Base-by-base conservation (phyloP, 2,329 filamentous ascomycete genomes). In the Diplocarpon rosae region DNA sequence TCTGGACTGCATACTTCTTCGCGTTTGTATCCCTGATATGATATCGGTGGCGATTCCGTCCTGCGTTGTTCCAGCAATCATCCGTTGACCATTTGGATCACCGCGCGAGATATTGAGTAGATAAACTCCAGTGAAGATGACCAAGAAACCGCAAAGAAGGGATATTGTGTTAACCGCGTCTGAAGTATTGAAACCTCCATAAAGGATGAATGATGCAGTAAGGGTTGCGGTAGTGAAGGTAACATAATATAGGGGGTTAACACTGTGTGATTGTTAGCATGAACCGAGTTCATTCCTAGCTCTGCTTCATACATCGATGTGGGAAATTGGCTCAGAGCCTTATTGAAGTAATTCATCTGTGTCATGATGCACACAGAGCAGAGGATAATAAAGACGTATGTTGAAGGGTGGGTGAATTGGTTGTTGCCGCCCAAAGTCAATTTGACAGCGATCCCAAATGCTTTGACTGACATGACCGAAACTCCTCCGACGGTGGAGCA, bases 291-390 rank as follows among this genome's bases (percentile, higher is more conserved):
- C 15, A 15, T 16, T 37, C 9, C 15, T 28, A n/a, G 31, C 13
- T 40, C 42, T 37, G 12, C 32, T 24, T 70, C 85, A 63, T 75
- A 95, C 89, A 98, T 94, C 57, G 93, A 95, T 28, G 92, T 95
- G 27, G 86, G 90, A 67, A 96, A 98, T 59, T 93, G 88, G 65
- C 87, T 93, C 48, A 98, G 70, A 7, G 92, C 92, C 67, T 98
- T 98, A 73, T 98, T 98, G 68, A 98, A 95, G 66, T 98, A 98
- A 66, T 98, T 98, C 92, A 98, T 96, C 71, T 98, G 92, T 8
- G 89, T 95, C 55, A 98, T 65, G 61, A 98, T 96, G 70, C 92
- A 98, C 52, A 95, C 86, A 2, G 75, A 73, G 0, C 89, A 92
- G 53, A 96, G 78, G 54, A 98, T 95, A 66, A 90, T 81, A 64